Base-by-base conservation (phyloP, 1,284 basidiomycete species). In the Pholiota adiposa region DNA sequence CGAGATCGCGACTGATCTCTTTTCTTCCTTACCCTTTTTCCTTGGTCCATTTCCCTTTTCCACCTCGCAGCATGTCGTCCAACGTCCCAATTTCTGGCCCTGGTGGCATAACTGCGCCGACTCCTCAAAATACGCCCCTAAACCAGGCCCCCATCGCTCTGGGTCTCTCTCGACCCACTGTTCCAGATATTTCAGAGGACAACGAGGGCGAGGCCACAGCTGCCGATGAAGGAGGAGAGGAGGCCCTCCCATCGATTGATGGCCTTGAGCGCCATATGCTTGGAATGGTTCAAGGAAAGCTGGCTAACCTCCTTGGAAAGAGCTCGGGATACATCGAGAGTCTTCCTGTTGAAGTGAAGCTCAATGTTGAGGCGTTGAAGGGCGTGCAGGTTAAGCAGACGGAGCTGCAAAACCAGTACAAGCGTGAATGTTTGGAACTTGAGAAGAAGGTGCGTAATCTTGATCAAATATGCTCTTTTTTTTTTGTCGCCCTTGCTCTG, bases 341-440 rank as follows among this genome's bases (percentile, higher is more conserved):
- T 69, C 86, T 98, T 49, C 93, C 96, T 12, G 77, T 83, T 50
- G 87, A 90, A 58, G 87, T 97, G 69, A 94, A 93, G 78, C 83
- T 89, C 73, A 92, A 89, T 70, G 81, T 98, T 71, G 93, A 97
- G 78, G 97, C 90, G 40, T 83, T 99, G 70, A 97, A 98, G 77
- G 97, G 96, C 61, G 84, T 99, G 46, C 96, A 98, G 77, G 88
- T 89, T 67, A 91, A 96, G 80, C 95, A 98, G 78, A 88, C 89
- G 69, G 93, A 96, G 74, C 86, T 98, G 59, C 94, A 98, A 77
- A 92, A 92, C 71, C 87, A 96, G 82, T 97, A 97, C 86, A 98
- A 98, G 79, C 88, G 90, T 72, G 97, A 98, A 78, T 94, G 96
- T 71, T 84, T 98, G 60, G 95, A 97, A 77, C 85, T 99, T 59